Conservation (phyloP, 805 yeast species). For the Candida tibetensis region DNA sequence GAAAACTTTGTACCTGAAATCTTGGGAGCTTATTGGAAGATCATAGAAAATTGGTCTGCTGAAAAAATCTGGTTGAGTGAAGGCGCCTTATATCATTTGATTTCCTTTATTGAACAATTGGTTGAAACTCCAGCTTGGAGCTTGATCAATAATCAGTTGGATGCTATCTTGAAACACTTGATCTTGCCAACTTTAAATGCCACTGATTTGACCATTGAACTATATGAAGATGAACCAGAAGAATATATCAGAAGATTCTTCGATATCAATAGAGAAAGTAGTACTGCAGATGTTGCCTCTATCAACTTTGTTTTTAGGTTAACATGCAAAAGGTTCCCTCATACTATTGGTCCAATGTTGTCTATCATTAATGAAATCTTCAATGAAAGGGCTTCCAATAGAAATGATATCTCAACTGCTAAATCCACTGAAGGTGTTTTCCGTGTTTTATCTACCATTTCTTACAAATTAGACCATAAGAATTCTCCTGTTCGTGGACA, state of each 20-base stretch:
- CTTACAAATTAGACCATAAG: constrained; percentile 35
- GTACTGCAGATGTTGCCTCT: constrained; percentile 50
- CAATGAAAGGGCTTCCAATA: constrained; percentile 28
- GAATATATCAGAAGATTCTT: constrained; percentile 44
- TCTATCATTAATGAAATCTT: constrained; percentile 34
- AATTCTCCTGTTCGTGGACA: constrained; percentile 38
- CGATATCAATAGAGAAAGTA: constrained; percentile 46
- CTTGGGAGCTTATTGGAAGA: constrained; percentile 40
- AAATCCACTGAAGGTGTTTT: constrained; percentile 43
- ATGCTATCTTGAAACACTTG: constrained; percentile 40
- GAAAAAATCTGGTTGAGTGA: constrained; percentile 40
- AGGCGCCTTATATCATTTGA: constrained; percentile 40
- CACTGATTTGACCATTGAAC: constrained; percentile 35
- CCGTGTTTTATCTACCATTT: constrained; percentile 39
- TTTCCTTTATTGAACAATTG: constrained; percentile 42
- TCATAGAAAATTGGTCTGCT: constrained; percentile 41
- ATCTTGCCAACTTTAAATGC: constrained; percentile 42
- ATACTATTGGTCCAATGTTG: constrained; percentile 27
- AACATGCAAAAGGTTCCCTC: constrained; percentile 40
- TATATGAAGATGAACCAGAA: constrained; percentile 46
- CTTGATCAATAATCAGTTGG: constrained; percentile 36
- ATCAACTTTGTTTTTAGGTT: constrained; percentile 44
- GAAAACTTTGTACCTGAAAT: constrained; percentile 42
- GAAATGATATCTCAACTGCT: constrained; percentile 27
- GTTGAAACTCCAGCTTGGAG: constrained; percentile 39